Percentiles rank a stretch among this genome's conserved stretches.
Evolutionary conservation across 202 grass and related monocot species (phyloP).

Genomic region (Hordeum pubiflorum): DNA sequence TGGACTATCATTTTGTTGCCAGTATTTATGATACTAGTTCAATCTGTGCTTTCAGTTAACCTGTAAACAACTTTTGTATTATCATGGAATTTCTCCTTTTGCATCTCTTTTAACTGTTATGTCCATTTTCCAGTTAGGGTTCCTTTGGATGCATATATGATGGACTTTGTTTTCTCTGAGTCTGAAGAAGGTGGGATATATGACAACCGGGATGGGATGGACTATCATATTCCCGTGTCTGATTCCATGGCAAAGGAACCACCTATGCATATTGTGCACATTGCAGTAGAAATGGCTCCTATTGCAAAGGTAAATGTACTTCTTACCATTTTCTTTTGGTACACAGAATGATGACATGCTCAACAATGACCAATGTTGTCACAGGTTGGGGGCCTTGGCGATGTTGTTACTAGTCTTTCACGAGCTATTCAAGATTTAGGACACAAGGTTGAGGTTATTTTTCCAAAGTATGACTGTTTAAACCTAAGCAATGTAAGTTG

Average conservation of each 20-base stretch:
- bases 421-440: slow-evolving; percentile 96
- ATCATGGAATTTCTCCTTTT: background rate
- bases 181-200: slow-evolving; percentile 80
- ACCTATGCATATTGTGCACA: slow-evolving; percentile 95
- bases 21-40: slow-evolving; percentile 16
- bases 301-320: slow-evolving; percentile 73
- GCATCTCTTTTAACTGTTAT: background rate
- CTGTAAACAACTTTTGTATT: background rate
- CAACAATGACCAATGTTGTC: slow-evolving; percentile 9
- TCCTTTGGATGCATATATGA: slow-evolving; percentile 89
- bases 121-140: slow-evolving; percentile 61
- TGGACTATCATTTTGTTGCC: background rate
- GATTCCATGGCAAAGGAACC: slow-evolving; percentile 71
- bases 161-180: slow-evolving; percentile 99
- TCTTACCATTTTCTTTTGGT: background rate
- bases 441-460: slow-evolving; percentile 86
- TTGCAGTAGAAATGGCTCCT: slow-evolving; percentile 94
- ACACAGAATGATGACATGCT: background rate
- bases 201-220: slow-evolving; percentile 82
- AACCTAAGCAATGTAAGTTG: slow-evolving; percentile 86
- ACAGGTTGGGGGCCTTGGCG: slow-evolving; percentile 90
- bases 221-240: slow-evolving; percentile 84
- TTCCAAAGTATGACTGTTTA: slow-evolving; percentile 96
- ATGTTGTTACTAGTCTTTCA: slow-evolving; percentile 98
- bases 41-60: background rate